These are phyloP conservation scores for Lepidium sativum DNA, from an alignment of 345 rosid species.

Conservation along the genomic window DNA sequence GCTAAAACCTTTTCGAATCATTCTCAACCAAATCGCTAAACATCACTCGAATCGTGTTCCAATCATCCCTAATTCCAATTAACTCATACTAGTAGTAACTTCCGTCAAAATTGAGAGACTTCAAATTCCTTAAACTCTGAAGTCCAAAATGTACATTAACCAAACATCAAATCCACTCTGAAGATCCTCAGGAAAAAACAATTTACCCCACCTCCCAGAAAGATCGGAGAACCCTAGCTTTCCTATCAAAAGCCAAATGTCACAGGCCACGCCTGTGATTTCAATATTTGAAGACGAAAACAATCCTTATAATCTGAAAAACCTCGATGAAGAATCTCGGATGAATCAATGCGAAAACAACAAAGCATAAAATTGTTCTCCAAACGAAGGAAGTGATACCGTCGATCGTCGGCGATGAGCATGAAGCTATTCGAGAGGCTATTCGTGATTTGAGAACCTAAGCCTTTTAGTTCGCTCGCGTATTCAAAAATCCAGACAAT, in stretches of 20 bases:
- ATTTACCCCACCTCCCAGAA: not conserved
- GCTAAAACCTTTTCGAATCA: conserved; percentile 47
- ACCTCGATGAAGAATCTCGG: not conserved
- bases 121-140: conserved; percentile 9
- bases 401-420: conserved; percentile 18
- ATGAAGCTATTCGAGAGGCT: conserved; percentile 4
- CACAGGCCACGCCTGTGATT: not conserved
- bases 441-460: conserved; percentile 17
- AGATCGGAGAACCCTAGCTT: conserved; percentile 1
- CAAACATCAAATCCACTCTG: not conserved
- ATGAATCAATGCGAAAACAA: not conserved
- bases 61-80: conserved; percentile 5
- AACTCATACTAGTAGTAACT: conserved; percentile 18
- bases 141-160: conserved; percentile 14
- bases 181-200: conserved; percentile 12
- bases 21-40: conserved; percentile 22
- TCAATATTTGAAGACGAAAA: not conserved
- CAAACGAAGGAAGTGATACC: not conserved
- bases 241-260: not conserved
- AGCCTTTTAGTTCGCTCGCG: conserved; percentile 12
- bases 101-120: not conserved
- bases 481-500: not conserved
- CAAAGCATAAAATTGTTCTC: not conserved
- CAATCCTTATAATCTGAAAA: not conserved
- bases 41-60: conserved; percentile 13